Evolutionary conservation across 2,329 filamentous ascomycete genomes (phyloP), one percentile per base, ranked within the genome.

Genomic region (Beauveria sp.): DNA sequence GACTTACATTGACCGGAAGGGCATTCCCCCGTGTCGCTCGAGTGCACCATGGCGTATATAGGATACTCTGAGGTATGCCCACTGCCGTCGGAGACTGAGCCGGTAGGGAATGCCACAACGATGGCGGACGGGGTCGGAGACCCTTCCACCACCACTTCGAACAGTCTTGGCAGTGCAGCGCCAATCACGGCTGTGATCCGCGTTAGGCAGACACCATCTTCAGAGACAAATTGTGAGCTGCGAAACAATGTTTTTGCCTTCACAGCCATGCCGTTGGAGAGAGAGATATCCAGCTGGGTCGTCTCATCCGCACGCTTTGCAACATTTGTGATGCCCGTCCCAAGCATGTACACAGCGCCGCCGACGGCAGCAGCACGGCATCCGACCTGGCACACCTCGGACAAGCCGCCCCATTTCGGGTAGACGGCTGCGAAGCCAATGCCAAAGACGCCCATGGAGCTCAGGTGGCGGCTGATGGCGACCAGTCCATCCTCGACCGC

Each of bases 301-400:
- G 52, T 61, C 16, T 54, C 62, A 60, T 48, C 59, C n/a, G 46
- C 24, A 52, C 59, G 43, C 64, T 64, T 60, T 6, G 65, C 64
- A 53, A 73, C 67, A 18, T 70, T 66, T 50, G 81, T 72, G 59
- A 94, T 77, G 10, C 86, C 86, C 54, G 87, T 88, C 48, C 86
- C 89, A 18, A 97, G 83, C 72, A 96, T 90, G 75, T 97, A 97
- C 3, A 96, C 84, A 12, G 87, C 91, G 53, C 94, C 94, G 41
- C 93, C 93, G 7, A 99, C 94, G 22, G 93, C 93, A 64, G 88
- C 87, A 44, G 93, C 91, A 66, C 93, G 89, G 71, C 94, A 97
- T 5, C 87, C 90, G 26, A 96, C 92, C 77, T 99, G 93, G 34
- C 90, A 86, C 63, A 97, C 85, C 74, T 99, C 93, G 37, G 91